Evolutionary conservation across 2,329 filamentous ascomycete genomes (phyloP), one percentile per base, ranked within the genome.

Genomic region (Aspergillus sp.): DNA sequence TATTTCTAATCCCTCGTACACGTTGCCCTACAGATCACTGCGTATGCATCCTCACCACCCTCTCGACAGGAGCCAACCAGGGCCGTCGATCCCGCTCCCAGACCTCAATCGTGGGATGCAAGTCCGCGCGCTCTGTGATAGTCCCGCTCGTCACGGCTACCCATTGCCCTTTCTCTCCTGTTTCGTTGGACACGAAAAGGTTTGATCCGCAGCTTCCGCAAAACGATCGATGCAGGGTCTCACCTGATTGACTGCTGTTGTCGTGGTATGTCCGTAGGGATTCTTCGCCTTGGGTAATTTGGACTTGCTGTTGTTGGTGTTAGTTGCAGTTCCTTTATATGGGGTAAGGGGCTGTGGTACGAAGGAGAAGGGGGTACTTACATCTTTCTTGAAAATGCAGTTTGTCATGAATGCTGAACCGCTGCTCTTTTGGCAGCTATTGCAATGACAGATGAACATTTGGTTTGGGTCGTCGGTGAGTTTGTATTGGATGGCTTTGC

Each of bases 321-420:
- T 31, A 60, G 57, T 18, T 54, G 26, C n/a, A 16, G 26, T 9
- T 29, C 2, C 26, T 29, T 2, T 45, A 11, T 49, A 24, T 26
- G 6, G 2, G 6, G 4, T 11, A n/a, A 4, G 5, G 26, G 26
- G n/a, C 2, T 9, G 22, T 26, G 4, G 39, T 7, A 29, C n/a
- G 16, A 12, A 26, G 29, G 20, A 12, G 14, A 49, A 6, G n/a
- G 12, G 12, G 5, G 6, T 2, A 16, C 63, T 52, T 52, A 68
- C 65, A 2, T 60, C 42, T 42, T 57, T 52, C 20, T 55, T 51
- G 32, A 63, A 64, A 7, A 62, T 54, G 53, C 65, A 64, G 49
- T 69, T 69, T 9, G 67, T 62, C 52, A 64, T 61, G 22, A 68
- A 69, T 2, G 55, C 58, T 1, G 67, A 69, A 0, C 67, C 68